Conservation (phyloP, 352 stramenopile genomes). For the Lagenidium giganteum region DNA sequence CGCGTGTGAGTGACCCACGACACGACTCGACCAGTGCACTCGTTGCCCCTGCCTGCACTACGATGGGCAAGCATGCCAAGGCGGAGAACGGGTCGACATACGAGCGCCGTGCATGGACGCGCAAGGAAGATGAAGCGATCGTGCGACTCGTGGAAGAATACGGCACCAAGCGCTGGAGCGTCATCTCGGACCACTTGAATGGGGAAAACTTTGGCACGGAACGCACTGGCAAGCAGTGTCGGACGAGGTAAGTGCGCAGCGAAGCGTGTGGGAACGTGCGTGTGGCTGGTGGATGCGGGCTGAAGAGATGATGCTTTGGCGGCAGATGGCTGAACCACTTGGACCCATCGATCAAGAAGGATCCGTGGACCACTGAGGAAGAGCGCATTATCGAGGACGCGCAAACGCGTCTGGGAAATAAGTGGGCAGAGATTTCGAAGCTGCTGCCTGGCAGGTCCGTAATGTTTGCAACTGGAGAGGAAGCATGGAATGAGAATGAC, state of each 20-base stretch:
- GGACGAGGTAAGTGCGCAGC: constrained; percentile 52
- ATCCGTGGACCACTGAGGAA: constrained; percentile 85
- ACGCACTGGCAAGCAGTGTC: constrained; percentile 81
- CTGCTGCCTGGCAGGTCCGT: constrained; percentile 87
- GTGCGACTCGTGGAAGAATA: constrained; percentile 83
- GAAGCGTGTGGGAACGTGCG: too few species aligned
- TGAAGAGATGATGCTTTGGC: constrained; percentile 3
- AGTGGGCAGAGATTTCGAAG: constrained; percentile 98
- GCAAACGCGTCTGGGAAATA: constrained; percentile 92
- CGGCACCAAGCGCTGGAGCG: constrained; percentile 81
- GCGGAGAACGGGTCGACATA: constrained; percentile 58
- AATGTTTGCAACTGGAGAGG: too few species aligned
- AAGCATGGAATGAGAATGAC: too few species aligned
- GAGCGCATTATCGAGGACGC: constrained; percentile 89
- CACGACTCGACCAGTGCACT: background rate
- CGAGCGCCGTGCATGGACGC: constrained; percentile 79
- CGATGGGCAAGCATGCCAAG: constrained; percentile 57
- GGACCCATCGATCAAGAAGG: constrained; percentile 83
- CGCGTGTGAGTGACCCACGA: too few species aligned
- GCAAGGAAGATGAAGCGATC: constrained; percentile 83
- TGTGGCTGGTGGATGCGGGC: background rate
- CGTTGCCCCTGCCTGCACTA: background rate
- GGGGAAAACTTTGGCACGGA: constrained; percentile 80
- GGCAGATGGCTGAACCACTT: constrained; percentile 78
- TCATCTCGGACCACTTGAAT: constrained; percentile 86